Conservation (phyloP, 2,329 filamentous ascomycete genomes). For the Lasiodiplodia sp. region DNA sequence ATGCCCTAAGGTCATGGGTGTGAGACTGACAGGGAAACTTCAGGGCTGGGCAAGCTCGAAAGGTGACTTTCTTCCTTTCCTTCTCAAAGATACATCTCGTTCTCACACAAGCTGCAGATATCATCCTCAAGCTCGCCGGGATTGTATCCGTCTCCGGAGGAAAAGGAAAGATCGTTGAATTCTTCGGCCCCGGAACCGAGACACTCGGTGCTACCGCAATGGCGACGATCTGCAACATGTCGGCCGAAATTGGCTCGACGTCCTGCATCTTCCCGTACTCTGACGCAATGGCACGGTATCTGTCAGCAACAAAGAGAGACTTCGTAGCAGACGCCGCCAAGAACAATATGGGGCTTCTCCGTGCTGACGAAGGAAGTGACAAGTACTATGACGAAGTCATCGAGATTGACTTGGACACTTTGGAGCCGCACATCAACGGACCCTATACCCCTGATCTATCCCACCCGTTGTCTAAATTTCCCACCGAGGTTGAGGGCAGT, state of each 20-base stretch:
- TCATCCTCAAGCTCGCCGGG: conserved; percentile 49
- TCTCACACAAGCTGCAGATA: conserved; percentile 34
- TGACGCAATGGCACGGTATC: conserved; percentile 43
- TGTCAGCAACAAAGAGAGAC: conserved; percentile 40
- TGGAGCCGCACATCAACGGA: conserved; percentile 48
- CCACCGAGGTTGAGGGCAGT: conserved; percentile 37
- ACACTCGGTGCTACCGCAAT: conserved; percentile 47
- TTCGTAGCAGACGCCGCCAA: conserved; percentile 39
- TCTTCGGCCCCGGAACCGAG: conserved; percentile 45
- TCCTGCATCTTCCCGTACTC: conserved; percentile 50
- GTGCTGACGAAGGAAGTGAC: conserved; percentile 42
- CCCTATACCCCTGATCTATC: conserved; percentile 47
- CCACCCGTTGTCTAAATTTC: conserved; percentile 43
- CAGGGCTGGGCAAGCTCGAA: conserved; percentile 45
- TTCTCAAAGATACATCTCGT: not conserved
- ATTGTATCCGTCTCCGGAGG: conserved; percentile 46
- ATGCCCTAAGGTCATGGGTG: conserved; percentile 44
- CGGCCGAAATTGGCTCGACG: conserved; percentile 48
- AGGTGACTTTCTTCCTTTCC: not conserved
- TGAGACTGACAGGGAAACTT: conserved; percentile 42
- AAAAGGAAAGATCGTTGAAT: conserved; percentile 48
- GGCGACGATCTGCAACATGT: conserved; percentile 51
- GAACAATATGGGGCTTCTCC: conserved; percentile 34
- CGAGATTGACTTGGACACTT: conserved; percentile 44
- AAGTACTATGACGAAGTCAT: conserved; percentile 45